Conservation (phyloP, 495 filamentous ascomycete genomes). For the Penicillium riverlandense region DNA sequence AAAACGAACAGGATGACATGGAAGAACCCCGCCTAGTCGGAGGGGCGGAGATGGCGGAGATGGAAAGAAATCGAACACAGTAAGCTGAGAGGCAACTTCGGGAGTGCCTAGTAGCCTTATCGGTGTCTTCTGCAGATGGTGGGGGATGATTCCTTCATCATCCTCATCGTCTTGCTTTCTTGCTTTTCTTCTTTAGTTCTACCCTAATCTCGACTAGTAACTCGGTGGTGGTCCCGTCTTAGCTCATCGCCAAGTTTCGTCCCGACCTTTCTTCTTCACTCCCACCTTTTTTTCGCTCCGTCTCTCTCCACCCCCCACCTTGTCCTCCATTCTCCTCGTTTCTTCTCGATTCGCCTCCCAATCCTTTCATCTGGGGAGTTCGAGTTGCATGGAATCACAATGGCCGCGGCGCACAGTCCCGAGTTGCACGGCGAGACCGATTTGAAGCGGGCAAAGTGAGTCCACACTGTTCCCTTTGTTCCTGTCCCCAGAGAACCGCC, state of each 20-base stretch:
- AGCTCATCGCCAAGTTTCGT: slow-evolving; percentile 22
- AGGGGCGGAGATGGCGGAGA: slow-evolving; percentile 18
- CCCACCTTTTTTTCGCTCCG: slow-evolving; percentile 4
- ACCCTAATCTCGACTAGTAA: too few relatives aligned
- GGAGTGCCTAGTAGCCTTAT: too few relatives aligned
- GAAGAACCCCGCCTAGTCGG: slow-evolving; percentile 12
- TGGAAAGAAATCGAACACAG: not conserved
- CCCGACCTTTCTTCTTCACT: slow-evolving; percentile 17
- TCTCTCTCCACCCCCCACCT: slow-evolving; percentile 2
- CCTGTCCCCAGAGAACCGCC: not conserved
- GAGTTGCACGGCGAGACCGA: slow-evolving; percentile 46
- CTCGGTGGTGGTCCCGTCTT: slow-evolving; percentile 10
- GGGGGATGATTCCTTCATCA: too few relatives aligned
- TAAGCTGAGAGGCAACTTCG: not conserved
- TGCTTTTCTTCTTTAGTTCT: too few relatives aligned
- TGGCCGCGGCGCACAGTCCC: slow-evolving; percentile 42
- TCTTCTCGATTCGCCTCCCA: slow-evolving; percentile 2
- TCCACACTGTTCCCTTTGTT: not conserved
- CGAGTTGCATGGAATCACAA: slow-evolving; percentile 38
- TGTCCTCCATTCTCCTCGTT: not conserved
- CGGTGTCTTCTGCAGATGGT: too few relatives aligned
- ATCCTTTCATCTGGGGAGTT: slow-evolving; percentile 7
- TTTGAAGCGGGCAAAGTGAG: slow-evolving; percentile 43
- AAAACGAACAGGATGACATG: too few relatives aligned
- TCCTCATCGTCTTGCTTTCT: too few relatives aligned